Conservation (phyloP, 495 filamentous ascomycete species). For the Bacidia rubella region DNA sequence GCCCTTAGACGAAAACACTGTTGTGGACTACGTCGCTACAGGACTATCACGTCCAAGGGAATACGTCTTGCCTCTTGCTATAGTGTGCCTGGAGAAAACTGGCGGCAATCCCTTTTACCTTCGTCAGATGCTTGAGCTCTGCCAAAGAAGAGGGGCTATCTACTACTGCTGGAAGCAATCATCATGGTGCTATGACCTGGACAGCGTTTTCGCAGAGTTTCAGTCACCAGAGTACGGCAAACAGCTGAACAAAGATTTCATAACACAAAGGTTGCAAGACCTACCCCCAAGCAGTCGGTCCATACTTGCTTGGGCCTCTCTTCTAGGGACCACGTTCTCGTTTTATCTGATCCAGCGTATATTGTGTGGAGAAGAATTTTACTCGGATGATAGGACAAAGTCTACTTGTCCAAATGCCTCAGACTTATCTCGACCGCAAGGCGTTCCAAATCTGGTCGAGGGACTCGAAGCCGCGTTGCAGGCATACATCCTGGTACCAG, state of each 20-base stretch:
- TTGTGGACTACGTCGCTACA: constrained; percentile 59
- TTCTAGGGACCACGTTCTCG: constrained; percentile 66
- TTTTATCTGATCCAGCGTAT: constrained; percentile 69
- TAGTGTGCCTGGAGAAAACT: constrained; percentile 19
- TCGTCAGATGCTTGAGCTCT: constrained; percentile 78
- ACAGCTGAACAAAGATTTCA: constrained; percentile 66
- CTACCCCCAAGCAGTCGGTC: constrained; percentile 54
- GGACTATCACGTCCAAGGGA: constrained; percentile 52
- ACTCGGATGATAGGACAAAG: constrained; percentile 31
- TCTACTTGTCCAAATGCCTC: constrained; percentile 25
- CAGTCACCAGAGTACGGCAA: constrained; percentile 61
- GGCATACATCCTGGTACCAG: constrained; percentile 59
- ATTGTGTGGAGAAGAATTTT: constrained; percentile 52
- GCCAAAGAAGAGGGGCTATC: constrained; percentile 71
- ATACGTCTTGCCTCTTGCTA: constrained; percentile 42
- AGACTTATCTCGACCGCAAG: constrained; percentile 17
- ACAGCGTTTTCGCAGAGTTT: constrained; percentile 71
- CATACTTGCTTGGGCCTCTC: constrained; percentile 76
- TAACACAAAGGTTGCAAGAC: constrained; percentile 61
- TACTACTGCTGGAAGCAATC: constrained; percentile 76
- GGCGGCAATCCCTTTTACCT: constrained; percentile 67
- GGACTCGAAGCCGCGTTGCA: constrained; percentile 69
- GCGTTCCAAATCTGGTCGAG: constrained; percentile 43
- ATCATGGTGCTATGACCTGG: constrained; percentile 71
- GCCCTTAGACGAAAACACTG: constrained; percentile 60